These are phyloP conservation scores for Termitomyces sp. DNA, from an alignment of 768 basidiomycete genomes.

Conservation along the genomic window DNA sequence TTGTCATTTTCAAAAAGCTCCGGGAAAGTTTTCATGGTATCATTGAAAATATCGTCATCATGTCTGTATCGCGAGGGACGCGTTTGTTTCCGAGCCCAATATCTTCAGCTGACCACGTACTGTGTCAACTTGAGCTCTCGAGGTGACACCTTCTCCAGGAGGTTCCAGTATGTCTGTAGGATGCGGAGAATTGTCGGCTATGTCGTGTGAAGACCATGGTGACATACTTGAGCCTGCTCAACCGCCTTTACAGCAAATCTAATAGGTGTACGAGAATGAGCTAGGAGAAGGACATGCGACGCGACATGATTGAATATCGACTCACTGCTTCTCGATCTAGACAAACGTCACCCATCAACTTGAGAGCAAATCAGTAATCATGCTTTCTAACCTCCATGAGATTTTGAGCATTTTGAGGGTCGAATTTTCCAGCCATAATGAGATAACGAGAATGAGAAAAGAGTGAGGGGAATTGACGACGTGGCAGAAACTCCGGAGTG, in stretches of 20 bases:
- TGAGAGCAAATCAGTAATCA: conserved; percentile 5
- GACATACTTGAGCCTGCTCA: conserved; percentile 88
- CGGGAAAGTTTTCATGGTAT: conserved; percentile 75
- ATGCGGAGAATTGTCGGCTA: not conserved
- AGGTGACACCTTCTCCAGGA: conserved; percentile 78
- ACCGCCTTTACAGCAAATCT: conserved; percentile 94
- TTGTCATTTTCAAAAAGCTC: conserved; percentile 55
- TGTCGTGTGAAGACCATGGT: not conserved
- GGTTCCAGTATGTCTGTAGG: conserved; percentile 87
- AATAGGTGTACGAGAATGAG: not conserved
- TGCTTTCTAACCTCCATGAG: conserved; percentile 63
- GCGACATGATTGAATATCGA: not conserved
- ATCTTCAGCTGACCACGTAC: conserved; percentile 35
- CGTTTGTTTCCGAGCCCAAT: not conserved
- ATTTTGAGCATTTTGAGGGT: conserved; percentile 92
- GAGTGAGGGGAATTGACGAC: conserved; percentile 7
- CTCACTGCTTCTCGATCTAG: conserved; percentile 96
- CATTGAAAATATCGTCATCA: conserved; percentile 89
- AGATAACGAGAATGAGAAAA: not conserved
- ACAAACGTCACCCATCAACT: not conserved
- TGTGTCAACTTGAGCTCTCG: conserved; percentile 76
- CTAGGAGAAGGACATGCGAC: not conserved
- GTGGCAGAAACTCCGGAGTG: conserved; percentile 10
- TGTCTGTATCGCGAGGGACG: conserved; percentile 35
- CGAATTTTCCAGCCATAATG: conserved; percentile 47